Evolutionary conservation across 805 yeast species (phyloP).

Genomic region (Vanderwaltozyma tropicalis): DNA sequence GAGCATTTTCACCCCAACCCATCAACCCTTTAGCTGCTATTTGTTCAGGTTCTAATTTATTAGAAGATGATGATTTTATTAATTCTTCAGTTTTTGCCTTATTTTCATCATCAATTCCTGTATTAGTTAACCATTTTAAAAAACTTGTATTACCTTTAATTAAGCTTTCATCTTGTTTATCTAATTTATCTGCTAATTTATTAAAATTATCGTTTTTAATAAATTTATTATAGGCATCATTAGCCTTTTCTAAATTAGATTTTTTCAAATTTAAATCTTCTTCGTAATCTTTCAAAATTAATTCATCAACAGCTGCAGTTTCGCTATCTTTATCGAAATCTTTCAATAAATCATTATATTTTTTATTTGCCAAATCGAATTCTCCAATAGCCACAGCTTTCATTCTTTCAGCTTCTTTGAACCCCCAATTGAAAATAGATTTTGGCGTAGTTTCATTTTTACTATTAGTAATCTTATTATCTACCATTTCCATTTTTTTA

Average conservation of each 20-base stretch:
- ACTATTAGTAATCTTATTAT: background rate
- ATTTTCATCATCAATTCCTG: constrained; percentile 6
- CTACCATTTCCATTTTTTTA: background rate
- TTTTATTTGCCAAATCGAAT: constrained; percentile 22
- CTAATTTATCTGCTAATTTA: constrained; percentile 18
- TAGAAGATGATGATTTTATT: too few species aligned
- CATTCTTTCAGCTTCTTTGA: constrained; percentile 21
- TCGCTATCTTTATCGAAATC: constrained; percentile 13
- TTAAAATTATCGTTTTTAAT: constrained; percentile 16
- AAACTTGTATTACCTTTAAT: constrained; percentile 5
- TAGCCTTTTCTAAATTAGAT: constrained; percentile 13
- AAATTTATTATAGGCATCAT: constrained; percentile 12
- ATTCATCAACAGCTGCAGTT: constrained; percentile 11
- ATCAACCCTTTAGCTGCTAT: constrained; percentile 29
- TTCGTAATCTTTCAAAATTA: constrained; percentile 1
- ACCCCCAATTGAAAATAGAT: constrained; percentile 22
- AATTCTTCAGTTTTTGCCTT: background rate
- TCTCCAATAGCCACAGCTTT: constrained; percentile 24
- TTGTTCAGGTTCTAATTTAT: constrained; percentile 19
- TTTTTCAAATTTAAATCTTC: constrained; percentile 6
- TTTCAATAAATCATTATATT: constrained; percentile 14
- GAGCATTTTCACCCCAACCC: constrained; percentile 42
- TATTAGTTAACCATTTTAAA: constrained; percentile 14
- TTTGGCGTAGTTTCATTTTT: constrained; percentile 3
- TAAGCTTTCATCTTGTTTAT: constrained; percentile 3